A percentile compares a stretch with the other conserved stretches of the same genome.
Conservation (phyloP, 2,329 filamentous ascomycete genomes). For the Arthrobotrys musiformis region DNA sequence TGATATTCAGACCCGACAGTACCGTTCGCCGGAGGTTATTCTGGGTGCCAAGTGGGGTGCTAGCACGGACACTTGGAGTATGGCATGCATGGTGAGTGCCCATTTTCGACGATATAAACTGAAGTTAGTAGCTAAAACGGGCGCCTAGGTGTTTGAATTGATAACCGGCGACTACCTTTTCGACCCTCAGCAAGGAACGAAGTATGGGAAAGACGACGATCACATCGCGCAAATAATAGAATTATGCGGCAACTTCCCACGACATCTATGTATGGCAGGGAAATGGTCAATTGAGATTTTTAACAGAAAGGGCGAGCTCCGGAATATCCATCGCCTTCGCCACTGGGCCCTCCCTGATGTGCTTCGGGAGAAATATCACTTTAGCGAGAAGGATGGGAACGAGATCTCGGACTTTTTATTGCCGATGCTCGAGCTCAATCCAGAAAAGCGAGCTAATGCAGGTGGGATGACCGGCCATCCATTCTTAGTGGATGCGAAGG, state of each 20-base stretch:
- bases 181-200: conserved; percentile 96
- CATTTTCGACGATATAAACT: not conserved
- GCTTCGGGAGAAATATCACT: conserved; percentile 95
- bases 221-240: conserved; percentile 99
- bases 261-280: conserved; percentile 87
- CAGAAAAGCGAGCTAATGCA: conserved; percentile 90
- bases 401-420: conserved; percentile 82
- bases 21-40: conserved; percentile 96
- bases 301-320: conserved; percentile 94
- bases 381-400: conserved; percentile 81
- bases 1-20: conserved; percentile 97
- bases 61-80: conserved; percentile 99
- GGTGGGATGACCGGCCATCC: conserved; percentile 90
- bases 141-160: conserved; percentile 86
- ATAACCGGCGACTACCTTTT: conserved; percentile 99
- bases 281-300: conserved; percentile 99
- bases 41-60: conserved; percentile 97
- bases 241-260: conserved; percentile 90
- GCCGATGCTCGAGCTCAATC: conserved; percentile 90
- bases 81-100: conserved; percentile 91
- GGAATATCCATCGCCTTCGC: conserved; percentile 94
- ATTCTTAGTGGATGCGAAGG: conserved; percentile 85
- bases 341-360: conserved; percentile 97
- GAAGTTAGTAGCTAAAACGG: not conserved
- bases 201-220: conserved; percentile 99